Conservation (phyloP, 352 stramenopile genomes). For the Phytophthora sp. region DNA sequence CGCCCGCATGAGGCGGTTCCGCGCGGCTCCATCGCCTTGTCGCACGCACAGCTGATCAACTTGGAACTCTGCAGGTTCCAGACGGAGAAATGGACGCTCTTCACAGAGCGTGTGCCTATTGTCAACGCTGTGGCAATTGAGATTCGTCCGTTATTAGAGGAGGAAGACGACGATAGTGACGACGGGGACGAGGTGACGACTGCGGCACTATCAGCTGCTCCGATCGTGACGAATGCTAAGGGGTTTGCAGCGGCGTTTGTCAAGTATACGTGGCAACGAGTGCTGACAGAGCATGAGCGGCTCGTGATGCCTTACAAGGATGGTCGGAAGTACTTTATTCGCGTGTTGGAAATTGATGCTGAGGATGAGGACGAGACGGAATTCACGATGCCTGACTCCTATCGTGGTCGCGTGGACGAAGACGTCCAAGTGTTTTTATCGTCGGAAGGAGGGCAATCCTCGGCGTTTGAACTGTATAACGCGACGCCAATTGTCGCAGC, state of each 20-base stretch:
- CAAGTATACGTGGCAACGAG: slow-evolving; percentile 59
- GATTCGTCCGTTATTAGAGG: slow-evolving; percentile 58
- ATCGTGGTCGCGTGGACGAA: slow-evolving; percentile 69
- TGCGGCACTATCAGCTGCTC: background rate
- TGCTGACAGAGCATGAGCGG: slow-evolving; percentile 84
- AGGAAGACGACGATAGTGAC: slow-evolving; percentile 18
- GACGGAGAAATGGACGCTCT: slow-evolving; percentile 77
- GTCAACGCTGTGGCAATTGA: slow-evolving; percentile 67
- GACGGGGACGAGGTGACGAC: slow-evolving; percentile 18
- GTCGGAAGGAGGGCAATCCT: slow-evolving; percentile 46
- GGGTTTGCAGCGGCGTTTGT: slow-evolving; percentile 63
- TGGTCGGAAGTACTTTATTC: slow-evolving; percentile 68
- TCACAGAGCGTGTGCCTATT: slow-evolving; percentile 52
- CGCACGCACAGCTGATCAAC: slow-evolving; percentile 76
- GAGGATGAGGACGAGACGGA: slow-evolving; percentile 79
- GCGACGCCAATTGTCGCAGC: slow-evolving; percentile 24
- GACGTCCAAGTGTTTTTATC: slow-evolving; percentile 66
- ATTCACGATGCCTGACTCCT: slow-evolving; percentile 87
- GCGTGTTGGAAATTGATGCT: slow-evolving; percentile 73
- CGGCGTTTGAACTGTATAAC: slow-evolving; percentile 54
- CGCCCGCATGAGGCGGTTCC: slow-evolving; percentile 45
- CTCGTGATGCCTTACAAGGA: slow-evolving; percentile 63
- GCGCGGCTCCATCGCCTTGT: slow-evolving; percentile 63
- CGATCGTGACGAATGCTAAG: slow-evolving; percentile 51
- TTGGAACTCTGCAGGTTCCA: slow-evolving; percentile 81